Conservation (phyloP, 169 alveolate genomes). For the Cyclospora cayetanensis region DNA sequence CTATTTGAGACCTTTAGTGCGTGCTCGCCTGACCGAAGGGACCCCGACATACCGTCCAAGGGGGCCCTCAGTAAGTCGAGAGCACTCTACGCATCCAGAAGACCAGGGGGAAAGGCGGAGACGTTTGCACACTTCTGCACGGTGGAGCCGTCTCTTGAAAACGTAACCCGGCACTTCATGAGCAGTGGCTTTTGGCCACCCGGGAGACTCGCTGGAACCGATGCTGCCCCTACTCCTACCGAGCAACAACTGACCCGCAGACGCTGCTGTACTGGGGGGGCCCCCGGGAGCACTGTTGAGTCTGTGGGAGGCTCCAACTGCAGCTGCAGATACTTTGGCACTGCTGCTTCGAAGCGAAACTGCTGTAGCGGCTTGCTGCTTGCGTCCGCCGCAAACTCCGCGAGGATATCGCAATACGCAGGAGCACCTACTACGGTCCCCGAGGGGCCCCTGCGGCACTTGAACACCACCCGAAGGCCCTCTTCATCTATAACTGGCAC, state of each 20-base stretch:
- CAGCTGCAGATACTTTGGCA: constrained; percentile 57
- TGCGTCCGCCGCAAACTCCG: constrained; percentile 14
- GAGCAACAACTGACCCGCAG: constrained; percentile 33
- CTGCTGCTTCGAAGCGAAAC: constrained; percentile 51
- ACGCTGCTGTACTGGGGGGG: constrained; percentile 62
- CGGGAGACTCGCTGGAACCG: not conserved
- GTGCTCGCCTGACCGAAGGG: too few species aligned
- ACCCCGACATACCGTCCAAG: too few species aligned
- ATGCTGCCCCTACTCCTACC: not conserved
- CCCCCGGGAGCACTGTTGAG: constrained; percentile 42
- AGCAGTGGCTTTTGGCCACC: constrained; percentile 45
- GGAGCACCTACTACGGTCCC: too few species aligned
- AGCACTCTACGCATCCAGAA: too few species aligned
- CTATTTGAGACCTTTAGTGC: too few species aligned
- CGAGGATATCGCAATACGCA: not conserved
- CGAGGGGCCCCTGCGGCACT: not conserved
- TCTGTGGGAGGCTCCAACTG: constrained; percentile 45
- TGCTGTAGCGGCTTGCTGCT: constrained; percentile 13
- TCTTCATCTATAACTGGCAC: not conserved
- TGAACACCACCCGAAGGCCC: not conserved
- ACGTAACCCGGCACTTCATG: constrained; percentile 63
- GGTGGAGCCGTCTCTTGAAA: constrained; percentile 8
- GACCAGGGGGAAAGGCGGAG: constrained; percentile 15
- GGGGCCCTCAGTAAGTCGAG: too few species aligned
- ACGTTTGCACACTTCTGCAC: constrained; percentile 61